Conservation (phyloP, 441 rosid genomes). For the Manihot esculenta region DNA sequence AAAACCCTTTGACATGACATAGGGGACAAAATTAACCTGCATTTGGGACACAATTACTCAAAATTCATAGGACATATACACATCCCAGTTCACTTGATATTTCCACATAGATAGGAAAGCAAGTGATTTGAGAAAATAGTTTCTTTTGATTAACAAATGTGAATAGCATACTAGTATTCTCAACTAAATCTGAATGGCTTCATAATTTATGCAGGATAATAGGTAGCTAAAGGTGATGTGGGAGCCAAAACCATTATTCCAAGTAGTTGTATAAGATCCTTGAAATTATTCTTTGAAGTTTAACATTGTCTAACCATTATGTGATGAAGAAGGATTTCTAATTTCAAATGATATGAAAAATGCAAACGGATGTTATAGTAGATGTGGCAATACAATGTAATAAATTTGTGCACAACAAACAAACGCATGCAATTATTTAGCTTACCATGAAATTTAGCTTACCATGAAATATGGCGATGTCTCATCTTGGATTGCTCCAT, state of each 20-base stretch:
- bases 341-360: background rate
- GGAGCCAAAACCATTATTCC: background rate
- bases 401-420: background rate
- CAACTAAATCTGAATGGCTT: background rate
- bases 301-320: background rate
- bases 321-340: background rate
- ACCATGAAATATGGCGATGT: conserved; percentile 96
- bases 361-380: background rate
- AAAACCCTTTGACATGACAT: conserved; percentile 49
- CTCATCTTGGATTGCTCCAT: conserved; percentile 85
- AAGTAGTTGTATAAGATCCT: too few relatives aligned
- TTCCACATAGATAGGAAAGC: background rate
- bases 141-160: background rate
- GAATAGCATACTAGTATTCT: background rate
- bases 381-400: too few relatives aligned
- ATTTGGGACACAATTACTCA: background rate
- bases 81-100: background rate
- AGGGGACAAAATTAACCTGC: conserved; percentile 65
- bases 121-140: background rate
- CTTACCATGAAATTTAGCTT: background rate
- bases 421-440: background rate
- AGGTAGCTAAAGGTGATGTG: background rate
- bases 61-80: background rate
- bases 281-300: background rate
- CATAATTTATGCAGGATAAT: background rate